These are phyloP conservation scores for Venustampulla echinocandica DNA, from an alignment of 495 filamentous ascomycete genomes.

Conservation along the genomic window DNA sequence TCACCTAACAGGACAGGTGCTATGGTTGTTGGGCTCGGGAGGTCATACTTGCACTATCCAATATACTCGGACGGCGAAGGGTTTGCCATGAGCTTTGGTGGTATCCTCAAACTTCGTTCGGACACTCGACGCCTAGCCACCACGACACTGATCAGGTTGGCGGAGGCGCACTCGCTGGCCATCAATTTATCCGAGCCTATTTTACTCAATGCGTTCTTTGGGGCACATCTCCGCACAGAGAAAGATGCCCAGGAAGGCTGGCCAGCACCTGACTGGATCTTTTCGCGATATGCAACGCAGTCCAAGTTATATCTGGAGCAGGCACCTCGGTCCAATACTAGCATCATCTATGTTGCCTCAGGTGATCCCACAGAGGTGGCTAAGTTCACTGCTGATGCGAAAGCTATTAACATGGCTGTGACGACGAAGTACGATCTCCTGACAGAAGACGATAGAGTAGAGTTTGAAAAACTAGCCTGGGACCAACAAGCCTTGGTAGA, in stretches of 20 bases:
- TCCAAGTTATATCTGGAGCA: conserved; percentile 5
- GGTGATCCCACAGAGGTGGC: conserved; percentile 2
- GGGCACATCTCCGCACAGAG: conserved; percentile 8
- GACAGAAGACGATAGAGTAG: background rate
- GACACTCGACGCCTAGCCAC: conserved; percentile 2
- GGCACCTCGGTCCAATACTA: background rate
- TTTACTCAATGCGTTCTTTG: background rate
- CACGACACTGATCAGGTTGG: background rate
- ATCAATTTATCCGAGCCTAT: background rate
- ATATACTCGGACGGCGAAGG: background rate
- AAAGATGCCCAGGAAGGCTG: background rate
- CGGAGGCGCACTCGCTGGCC: background rate
- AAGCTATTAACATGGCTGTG: background rate
- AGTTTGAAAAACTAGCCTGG: background rate
- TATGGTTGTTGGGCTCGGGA: background rate
- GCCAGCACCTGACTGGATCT: background rate
- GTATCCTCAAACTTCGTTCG: conserved; percentile 3
- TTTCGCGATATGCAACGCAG: background rate
- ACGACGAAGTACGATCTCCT: conserved; percentile 1
- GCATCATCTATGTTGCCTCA: conserved; percentile 7
- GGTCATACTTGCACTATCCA: conserved; percentile 2
- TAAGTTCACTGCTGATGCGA: background rate
- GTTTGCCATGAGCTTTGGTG: conserved; percentile 2
- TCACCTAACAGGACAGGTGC: background rate
- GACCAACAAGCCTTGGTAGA: conserved; percentile 8